Base-by-base conservation (phyloP, 2,329 filamentous ascomycete species). In the Ambrosiella xylebori region DNA sequence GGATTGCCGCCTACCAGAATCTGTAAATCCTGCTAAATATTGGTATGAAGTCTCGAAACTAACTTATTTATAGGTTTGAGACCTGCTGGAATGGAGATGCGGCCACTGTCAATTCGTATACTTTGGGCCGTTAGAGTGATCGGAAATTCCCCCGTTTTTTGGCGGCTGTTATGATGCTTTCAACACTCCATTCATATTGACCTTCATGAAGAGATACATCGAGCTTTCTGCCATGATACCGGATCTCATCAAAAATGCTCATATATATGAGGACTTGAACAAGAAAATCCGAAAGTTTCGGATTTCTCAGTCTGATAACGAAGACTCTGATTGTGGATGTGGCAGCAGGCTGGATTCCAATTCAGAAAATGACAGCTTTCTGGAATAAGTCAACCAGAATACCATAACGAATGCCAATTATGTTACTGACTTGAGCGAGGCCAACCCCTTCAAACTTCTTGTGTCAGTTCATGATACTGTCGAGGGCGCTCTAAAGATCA, bases 81-180 rank as follows among this genome's bases (percentile, higher is more conserved):
- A 86, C 86, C 40, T 80, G 80, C 3, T 93, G 85, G 85, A 64
- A 64, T 3, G 84, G 83, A n/a, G 79, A 93, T 63, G 62, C 85
- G 1, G 72, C 79, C 1, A 79, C 72, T 2, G 79, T 91, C 67
- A 86, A 85, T 65, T 67, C 70, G 12, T 71, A 86, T 41, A 85
- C 83, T 1, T 69, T 86, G 17, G 70, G 73, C 9, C 69, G 76
- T 1, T 86, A 82, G 78, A 75, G 77, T 11, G 65, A 71, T 3
- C 69, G 75, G 4, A 68, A 76, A 3, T 73, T 82, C 56, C 69
- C 75, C 0, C 84, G 47, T 75, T 81, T 62, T 76, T 88, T 57
- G 76, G 83, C 0, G 76, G 82, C 1, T 63, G 61, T 1, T 85
- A 88, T 64, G 60, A 64, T 0, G 63, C 67, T 2, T 61, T 64